phyloP scores from a whole-genome alignment of 2,329 filamentous ascomycete genomes.

The Trichoderma brevicompactum region DNA sequence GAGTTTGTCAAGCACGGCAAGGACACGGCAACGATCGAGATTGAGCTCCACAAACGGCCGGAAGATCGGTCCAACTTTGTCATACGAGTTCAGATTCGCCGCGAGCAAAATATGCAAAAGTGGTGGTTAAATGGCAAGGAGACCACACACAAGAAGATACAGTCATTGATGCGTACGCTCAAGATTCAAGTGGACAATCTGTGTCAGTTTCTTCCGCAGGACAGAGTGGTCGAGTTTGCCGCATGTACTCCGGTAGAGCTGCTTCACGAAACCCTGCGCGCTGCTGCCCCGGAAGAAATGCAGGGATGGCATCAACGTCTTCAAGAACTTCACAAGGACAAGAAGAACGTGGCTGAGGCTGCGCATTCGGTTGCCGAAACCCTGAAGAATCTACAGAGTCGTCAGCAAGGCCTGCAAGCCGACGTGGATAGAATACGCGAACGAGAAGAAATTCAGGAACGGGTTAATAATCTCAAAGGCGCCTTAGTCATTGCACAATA shows the following conservation, averaged over 20 bases:
- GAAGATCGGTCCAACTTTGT: conserved; percentile 68
- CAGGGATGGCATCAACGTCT: conserved; percentile 76
- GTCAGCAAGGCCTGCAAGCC: conserved; percentile 74
- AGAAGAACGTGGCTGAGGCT: conserved; percentile 66
- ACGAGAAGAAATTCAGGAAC: conserved; percentile 68
- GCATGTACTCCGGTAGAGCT: conserved; percentile 80
- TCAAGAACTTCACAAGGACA: conserved; percentile 67
- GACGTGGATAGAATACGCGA: conserved; percentile 85
- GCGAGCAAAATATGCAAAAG: conserved; percentile 79
- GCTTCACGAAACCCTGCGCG: conserved; percentile 82
- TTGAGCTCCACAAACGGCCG: conserved; percentile 76
- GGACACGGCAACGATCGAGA: conserved; percentile 79
- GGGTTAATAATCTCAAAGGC: conserved; percentile 67
- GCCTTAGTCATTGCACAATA: conserved; percentile 70
- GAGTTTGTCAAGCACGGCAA: conserved; percentile 94
- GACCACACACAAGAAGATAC: conserved; percentile 65
- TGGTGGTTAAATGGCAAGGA: conserved; percentile 76
- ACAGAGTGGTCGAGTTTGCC: conserved; percentile 93
- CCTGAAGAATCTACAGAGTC: conserved; percentile 68
- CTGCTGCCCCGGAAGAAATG: conserved; percentile 83
- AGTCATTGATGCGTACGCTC: conserved; percentile 69
- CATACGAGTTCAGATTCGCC: conserved; percentile 75
- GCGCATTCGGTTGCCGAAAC: conserved; percentile 64
- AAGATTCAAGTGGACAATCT: conserved; percentile 97
- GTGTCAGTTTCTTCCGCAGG: conserved; percentile 95